These are phyloP conservation scores for Diutina ranongensis DNA, from an alignment of 1,139 yeast species.

Conservation along the genomic window DNA sequence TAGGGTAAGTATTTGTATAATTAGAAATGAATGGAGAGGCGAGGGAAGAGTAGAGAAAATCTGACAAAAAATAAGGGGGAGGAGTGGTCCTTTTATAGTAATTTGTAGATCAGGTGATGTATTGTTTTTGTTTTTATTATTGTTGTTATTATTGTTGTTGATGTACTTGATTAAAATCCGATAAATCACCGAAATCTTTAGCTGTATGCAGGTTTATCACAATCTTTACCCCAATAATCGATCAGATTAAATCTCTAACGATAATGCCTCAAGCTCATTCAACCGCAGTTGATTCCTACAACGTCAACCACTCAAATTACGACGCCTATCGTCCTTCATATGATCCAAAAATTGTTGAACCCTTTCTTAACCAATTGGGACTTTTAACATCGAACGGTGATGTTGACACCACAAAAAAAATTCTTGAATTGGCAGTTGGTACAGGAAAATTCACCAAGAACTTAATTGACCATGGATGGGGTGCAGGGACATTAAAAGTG, in stretches of 20 bases:
- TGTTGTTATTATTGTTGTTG: too few species aligned
- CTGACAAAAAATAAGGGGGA: too few species aligned
- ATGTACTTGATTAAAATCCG: too few species aligned
- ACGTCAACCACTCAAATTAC: constrained; percentile 41
- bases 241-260: too few species aligned
- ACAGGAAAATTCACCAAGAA: constrained; percentile 54
- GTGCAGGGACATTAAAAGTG: constrained; percentile 21
- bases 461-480: constrained; percentile 28
- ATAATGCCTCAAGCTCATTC: constrained; percentile 14
- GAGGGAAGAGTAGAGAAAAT: too few species aligned
- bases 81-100: too few species aligned
- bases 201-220: too few species aligned
- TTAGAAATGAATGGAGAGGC: too few species aligned
- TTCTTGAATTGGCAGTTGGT: constrained; percentile 53
- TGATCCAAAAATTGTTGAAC: constrained; percentile 32
- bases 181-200: too few species aligned
- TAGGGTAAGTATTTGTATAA: too few species aligned
- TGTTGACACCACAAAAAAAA: constrained; percentile 16
- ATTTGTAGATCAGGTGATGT: too few species aligned
- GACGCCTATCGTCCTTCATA: constrained; percentile 50
- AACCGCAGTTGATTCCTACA: constrained; percentile 35
- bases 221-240: background rate
- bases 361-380: constrained; percentile 26
- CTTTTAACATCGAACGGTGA: background rate
- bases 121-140: too few species aligned